phyloP scores from a whole-genome alignment of 345 rosid genomes.

The Mercurialis annua region DNA sequence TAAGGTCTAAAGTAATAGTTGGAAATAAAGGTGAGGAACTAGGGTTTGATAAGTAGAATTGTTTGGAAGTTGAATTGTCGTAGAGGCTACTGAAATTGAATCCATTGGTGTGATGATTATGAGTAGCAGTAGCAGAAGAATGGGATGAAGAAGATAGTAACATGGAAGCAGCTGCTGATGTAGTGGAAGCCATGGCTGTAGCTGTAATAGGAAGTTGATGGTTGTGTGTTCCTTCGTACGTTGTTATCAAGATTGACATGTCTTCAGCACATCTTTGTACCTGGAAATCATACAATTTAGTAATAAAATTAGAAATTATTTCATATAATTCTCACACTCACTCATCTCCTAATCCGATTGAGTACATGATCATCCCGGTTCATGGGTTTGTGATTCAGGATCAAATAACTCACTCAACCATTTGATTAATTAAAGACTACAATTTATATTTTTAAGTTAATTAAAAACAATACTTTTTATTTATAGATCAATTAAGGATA shows the following conservation, averaged over 20 bases:
- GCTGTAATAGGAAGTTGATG: constrained; percentile 72
- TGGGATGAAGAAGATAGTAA: constrained; percentile 55
- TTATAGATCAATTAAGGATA: too few species aligned
- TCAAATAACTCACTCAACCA: too few species aligned
- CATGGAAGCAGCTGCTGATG: constrained; percentile 82
- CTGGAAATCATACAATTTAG: constrained; percentile 38
- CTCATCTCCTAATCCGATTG: too few species aligned
- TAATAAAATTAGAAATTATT: too few species aligned
- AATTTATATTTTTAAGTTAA: too few species aligned
- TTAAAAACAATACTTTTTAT: too few species aligned
- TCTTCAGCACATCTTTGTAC: constrained; percentile 77
- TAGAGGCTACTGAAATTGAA: constrained; percentile 41
- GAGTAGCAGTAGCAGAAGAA: constrained; percentile 22
- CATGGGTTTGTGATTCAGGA: too few species aligned
- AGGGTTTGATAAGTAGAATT: constrained; percentile 39
- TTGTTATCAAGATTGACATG: constrained; percentile 68
- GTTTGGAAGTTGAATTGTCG: constrained; percentile 45
- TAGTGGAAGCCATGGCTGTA: constrained; percentile 79
- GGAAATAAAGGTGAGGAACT: constrained; percentile 50
- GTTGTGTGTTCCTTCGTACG: constrained; percentile 76
- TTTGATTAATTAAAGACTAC: too few species aligned
- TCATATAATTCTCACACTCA: too few species aligned
- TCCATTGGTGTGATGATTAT: constrained; percentile 41
- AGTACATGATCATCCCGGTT: too few species aligned
- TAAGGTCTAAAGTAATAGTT: constrained; percentile 84